Conservation (phyloP, 169 alveolate genomes). For the Plasmodium adleri region DNA sequence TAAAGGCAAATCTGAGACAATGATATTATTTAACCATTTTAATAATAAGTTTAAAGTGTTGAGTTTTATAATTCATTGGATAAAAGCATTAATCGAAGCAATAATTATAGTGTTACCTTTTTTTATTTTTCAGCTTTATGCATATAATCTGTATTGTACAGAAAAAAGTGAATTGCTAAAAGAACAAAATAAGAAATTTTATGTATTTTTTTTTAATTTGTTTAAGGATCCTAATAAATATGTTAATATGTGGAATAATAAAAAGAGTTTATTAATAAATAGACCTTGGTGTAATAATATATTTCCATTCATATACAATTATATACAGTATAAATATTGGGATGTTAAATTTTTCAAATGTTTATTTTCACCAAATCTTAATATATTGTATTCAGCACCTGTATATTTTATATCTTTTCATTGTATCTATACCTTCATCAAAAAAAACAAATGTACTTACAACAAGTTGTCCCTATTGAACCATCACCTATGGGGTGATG, state of each 20-base stretch:
- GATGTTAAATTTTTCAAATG: constrained; percentile 79
- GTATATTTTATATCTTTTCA: constrained; percentile 54
- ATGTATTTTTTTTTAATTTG: constrained; percentile 35
- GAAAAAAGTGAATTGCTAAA: constrained; percentile 28
- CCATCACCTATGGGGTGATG: constrained; percentile 20
- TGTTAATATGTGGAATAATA: constrained; percentile 3
- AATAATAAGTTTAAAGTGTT: background rate
- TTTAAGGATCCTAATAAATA: constrained; percentile 21
- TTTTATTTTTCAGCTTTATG: constrained; percentile 77
- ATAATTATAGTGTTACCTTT: constrained; percentile 78
- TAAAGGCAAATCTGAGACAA: no score
- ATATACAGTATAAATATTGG: constrained; percentile 84
- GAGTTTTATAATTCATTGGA: constrained; percentile 72
- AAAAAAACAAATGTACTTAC: background rate
- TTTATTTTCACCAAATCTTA: constrained; percentile 39
- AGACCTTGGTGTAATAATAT: constrained; percentile 83
- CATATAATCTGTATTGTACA: constrained; percentile 79
- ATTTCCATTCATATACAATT: constrained; percentile 78
- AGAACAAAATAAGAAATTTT: constrained; percentile 60
- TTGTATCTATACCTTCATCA: constrained; percentile 25
- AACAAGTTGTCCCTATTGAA: background rate
- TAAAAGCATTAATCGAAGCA: constrained; percentile 80
- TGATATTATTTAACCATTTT: background rate
- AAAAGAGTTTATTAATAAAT: background rate
- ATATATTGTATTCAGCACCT: constrained; percentile 58